Conservation (phyloP, 129 eudicot species). For the Chrysanthemum seticuspe region DNA sequence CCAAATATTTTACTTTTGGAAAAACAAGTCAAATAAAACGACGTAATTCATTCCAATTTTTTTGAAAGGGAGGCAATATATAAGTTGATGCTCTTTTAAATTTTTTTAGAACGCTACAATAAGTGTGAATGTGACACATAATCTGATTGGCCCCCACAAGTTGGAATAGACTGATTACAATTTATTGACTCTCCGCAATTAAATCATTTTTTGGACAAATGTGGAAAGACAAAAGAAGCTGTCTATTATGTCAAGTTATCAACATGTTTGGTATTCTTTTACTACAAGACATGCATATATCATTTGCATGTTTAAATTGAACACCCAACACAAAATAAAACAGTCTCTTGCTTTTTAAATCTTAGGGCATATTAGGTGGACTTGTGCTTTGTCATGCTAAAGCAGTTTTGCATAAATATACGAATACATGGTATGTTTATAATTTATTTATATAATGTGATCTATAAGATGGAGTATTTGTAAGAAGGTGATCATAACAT, state of each 20-base stretch:
- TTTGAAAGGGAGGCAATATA: not conserved
- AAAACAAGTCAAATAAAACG: not conserved
- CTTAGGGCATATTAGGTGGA: no score
- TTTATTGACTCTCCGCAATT: slow-evolving; percentile 13
- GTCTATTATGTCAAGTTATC: not conserved
- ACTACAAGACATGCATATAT: not conserved
- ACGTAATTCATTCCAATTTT: not conserved
- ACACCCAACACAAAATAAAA: no score
- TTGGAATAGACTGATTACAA: slow-evolving; percentile 15
- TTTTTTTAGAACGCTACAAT: slow-evolving; percentile 1
- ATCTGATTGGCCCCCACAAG: slow-evolving; percentile 23
- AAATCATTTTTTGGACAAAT: slow-evolving; percentile 8
- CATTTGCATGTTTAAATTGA: not conserved
- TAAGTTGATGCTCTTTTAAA: not conserved
- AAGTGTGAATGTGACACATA: slow-evolving; percentile 16
- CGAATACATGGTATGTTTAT: no score
- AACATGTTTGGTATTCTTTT: not conserved
- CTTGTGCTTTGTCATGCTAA: no score
- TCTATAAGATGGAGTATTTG: no score
- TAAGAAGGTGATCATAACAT: no score
- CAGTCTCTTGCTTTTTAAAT: not conserved
- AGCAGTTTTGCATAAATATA: no score
- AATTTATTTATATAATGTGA: no score
- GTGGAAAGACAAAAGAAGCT: not conserved
- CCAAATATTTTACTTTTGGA: not conserved